Evolutionary conservation across 2,329 filamentous ascomycete species (phyloP), one percentile per base, ranked within the genome.

Genomic region (Trichoderma citrinoviride): DNA sequence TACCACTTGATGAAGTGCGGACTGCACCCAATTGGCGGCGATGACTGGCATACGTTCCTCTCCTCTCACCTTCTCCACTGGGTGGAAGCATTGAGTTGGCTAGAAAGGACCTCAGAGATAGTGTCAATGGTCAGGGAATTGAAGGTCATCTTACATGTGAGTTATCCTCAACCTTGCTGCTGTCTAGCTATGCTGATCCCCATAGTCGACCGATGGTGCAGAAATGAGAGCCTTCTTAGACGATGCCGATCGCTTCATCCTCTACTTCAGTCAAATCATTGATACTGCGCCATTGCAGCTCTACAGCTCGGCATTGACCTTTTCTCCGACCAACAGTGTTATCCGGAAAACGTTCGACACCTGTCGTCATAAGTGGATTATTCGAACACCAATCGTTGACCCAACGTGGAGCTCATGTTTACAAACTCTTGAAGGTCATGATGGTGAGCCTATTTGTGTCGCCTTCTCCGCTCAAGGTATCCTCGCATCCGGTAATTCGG

Each of bases 41-140:
- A 66, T 5, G 7, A 43, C 41, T 61, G 25, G 7, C 43, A 64
- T 5, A 10, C 69, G 71, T 81, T 81, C 66, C 69, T 81, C 2
- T 60, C 70, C 27, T 40, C 65, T 8, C 75, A 79, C 64, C 70
- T 80, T 53, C 77, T 81, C 5, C 70, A 79, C 65, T 80, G 77
- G 77, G 69, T 80, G 14, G 77, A 80, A 67, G 76, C 73, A 15
- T 66, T 79, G 15, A 73, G 73, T 61, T 68, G 77, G 19, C 65
- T 78, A 27, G 69, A 70, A 23, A 71, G 72, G 33, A 57, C 60
- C 17, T 54, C 61, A 7, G 68, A 68, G 23, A 64, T 27, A 14
- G 61, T 65, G 1, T 17, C 21, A 3, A n/a, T 68, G 0, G 49
- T 72, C 1, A 25, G 62, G 3, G 61, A 66, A n/a, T 29, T 72